Base-by-base conservation (phyloP, 257 asterid genomes). In the Solanum chiquidenum region DNA sequence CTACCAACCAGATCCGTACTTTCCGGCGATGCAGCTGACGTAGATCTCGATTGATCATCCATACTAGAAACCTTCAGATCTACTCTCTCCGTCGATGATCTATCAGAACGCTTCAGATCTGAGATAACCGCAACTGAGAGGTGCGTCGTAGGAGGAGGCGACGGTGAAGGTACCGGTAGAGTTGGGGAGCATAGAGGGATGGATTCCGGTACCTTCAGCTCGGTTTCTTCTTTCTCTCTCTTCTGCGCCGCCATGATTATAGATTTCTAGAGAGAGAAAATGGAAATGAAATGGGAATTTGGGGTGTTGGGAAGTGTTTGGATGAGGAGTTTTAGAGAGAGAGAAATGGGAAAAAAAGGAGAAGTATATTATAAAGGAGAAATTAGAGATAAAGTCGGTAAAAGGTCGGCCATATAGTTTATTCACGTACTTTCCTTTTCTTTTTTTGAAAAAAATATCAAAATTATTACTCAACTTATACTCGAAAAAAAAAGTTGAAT, bases 181-280 rank as follows among this genome's bases (percentile, higher is more conserved):
- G 86, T 10, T 82, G 64, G 66, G 6, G 85, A 79, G 88, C 98
- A 95, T 7, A 91, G 91, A 40, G 93, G 27, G 84, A 94, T 91
- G 83, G 94, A 86, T 69, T 95, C 98, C 9, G 96, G 91, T 87
- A 93, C 95, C 90, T 93, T 93, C 90, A 93, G 92, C 86, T 95
- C 98, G 72, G 95, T 87, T 52, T 95, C 98, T 86, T 95, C 98
- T 23, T 94, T 93, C 90, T 91, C 97, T 42, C 98, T 93, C 88
- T 88, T 94, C 89, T 93, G 98, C 87, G 98, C 97, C 89, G 98
- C 97, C 98, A 95, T 95, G 16, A 12, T 55, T 29, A 42, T 9
- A 11, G 31, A 12, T 27, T 66, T 80, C n/a, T 25, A 14, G 49
- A 62, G 77, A 23, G 58, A 82, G 75, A 40, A n/a, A n/a, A 42